A percentile compares a stretch with the other conserved stretches of the same genome.
These are phyloP conservation scores for Bolboschoenus planiculmis DNA, from an alignment of 176 grass and related monocot species.

Conservation along the genomic window DNA sequence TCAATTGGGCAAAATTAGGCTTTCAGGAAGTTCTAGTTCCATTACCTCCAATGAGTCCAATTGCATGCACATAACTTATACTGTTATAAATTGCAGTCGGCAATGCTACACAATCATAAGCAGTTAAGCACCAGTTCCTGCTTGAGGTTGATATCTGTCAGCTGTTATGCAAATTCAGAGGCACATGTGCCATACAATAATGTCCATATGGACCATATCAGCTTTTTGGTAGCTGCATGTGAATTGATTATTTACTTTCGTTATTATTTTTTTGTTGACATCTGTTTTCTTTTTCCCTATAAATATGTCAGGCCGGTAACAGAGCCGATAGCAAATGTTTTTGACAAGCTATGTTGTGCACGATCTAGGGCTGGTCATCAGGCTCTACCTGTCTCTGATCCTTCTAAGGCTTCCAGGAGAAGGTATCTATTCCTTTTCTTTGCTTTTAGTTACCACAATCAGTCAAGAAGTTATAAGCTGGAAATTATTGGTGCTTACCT, in stretches of 20 bases:
- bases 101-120: neutral
- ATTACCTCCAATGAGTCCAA: neutral
- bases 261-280: neutral
- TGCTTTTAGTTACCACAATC: neutral
- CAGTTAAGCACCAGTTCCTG: neutral
- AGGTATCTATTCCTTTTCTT: conserved; percentile 30
- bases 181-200: neutral
- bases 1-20: neutral
- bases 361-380: conserved; percentile 55
- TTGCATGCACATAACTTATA: neutral
- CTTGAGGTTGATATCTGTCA: neutral
- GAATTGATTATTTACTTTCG: neutral
- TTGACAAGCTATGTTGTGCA: conserved; percentile 61
- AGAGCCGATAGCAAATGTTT: conserved; percentile 75
- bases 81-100: neutral
- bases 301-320: conserved; percentile 58
- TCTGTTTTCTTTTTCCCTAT: neutral
- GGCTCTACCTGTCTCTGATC: conserved; percentile 70
- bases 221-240: neutral
- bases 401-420: conserved; percentile 72
- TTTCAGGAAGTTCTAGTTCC: neutral
- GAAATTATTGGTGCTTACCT: neutral
- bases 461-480: neutral
- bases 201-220: neutral
- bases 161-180: neutral